Base-by-base conservation (phyloP, 345 rosid species). In the Litchi chinensis region DNA sequence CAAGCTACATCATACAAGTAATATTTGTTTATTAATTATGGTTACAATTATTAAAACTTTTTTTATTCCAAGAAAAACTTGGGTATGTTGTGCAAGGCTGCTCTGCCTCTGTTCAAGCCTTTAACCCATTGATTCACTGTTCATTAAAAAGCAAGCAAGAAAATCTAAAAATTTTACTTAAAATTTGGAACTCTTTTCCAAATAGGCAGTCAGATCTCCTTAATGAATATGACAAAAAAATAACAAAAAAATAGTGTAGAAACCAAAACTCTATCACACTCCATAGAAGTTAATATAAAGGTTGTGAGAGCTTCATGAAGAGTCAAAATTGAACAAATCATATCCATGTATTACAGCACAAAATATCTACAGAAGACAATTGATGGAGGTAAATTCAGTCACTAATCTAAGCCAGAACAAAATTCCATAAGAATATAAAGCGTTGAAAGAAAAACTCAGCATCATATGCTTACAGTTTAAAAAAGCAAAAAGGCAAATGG, bases 401-500 rank as follows among this genome's bases (percentile, higher is more conserved):
- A 57, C 43, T 13, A 26, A 26, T 43, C 52, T 19, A 65, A 57
- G 40, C 37, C 37, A 8, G 5, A 75, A 76, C 28, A 22, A 73
- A 44, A 37, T 26, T 18, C 41, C 68, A 26, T 21, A 28, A 82
- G 48, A 63, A 69, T 80, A 54, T 46, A 41, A 64, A 40, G 60
- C 70, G 59, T 37, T 21, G 40, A 26, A 5, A 37, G n/a, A 26
- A 26, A 26, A 26, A 26, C 22, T 4, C 18, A 57, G 72, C 5
- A 41, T 22, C 26, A 26, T 54, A 19, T 13, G 15, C 16, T 40
- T 65, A 40, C 18, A 7, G 62, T 40, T 26, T 10, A 44, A 59
- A 71, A 46, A 0, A 5, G 26, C 21, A 21, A 62, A 74, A 79
- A 50, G 44, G 66, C 64, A 62, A 18, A 48, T 28, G 62, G 16